These are phyloP conservation scores for Zygotorulaspora chibaensis DNA, from an alignment of 805 yeast species.

Conservation along the genomic window DNA sequence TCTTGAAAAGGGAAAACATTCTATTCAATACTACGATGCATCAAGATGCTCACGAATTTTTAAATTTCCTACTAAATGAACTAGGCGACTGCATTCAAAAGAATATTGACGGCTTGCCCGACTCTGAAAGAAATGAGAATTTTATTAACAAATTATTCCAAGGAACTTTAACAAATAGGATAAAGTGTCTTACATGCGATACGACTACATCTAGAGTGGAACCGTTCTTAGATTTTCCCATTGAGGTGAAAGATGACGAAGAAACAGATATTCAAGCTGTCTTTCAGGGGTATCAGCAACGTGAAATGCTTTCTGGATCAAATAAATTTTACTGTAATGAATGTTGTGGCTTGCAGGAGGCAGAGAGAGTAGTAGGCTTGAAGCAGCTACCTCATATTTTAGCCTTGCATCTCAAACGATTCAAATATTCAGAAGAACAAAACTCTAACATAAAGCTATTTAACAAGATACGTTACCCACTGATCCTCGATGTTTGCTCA, in stretches of 20 bases:
- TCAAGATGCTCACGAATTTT: conserved; percentile 97
- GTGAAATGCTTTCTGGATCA: conserved; percentile 78
- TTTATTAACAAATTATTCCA: conserved; percentile 72
- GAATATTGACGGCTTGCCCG: conserved; percentile 7
- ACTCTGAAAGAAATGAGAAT: conserved; percentile 27
- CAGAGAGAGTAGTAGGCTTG: conserved; percentile 81
- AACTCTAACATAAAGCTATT: conserved; percentile 82
- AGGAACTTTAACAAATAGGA: conserved; percentile 80
- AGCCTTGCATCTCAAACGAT: conserved; percentile 83
- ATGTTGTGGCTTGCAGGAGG: conserved; percentile 89
- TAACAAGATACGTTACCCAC: conserved; percentile 78
- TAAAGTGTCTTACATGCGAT: conserved; percentile 88
- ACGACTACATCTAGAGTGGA: conserved; percentile 77
- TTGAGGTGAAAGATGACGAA: conserved; percentile 74
- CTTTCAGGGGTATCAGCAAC: conserved; percentile 54
- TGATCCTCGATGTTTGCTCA: conserved; percentile 59
- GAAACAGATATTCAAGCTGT: conserved; percentile 60
- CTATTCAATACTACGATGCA: conserved; percentile 90
- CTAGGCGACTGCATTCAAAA: conserved; percentile 45
- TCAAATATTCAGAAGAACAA: conserved; percentile 81
- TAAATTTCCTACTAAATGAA: conserved; percentile 81
- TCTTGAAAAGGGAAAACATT: conserved; percentile 75
- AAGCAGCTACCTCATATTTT: conserved; percentile 72
- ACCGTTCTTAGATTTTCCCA: conserved; percentile 76
- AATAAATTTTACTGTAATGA: conserved; percentile 92